Base-by-base conservation (phyloP, 805 yeast genomes). In the Cyberlindnera subsufficiens region DNA sequence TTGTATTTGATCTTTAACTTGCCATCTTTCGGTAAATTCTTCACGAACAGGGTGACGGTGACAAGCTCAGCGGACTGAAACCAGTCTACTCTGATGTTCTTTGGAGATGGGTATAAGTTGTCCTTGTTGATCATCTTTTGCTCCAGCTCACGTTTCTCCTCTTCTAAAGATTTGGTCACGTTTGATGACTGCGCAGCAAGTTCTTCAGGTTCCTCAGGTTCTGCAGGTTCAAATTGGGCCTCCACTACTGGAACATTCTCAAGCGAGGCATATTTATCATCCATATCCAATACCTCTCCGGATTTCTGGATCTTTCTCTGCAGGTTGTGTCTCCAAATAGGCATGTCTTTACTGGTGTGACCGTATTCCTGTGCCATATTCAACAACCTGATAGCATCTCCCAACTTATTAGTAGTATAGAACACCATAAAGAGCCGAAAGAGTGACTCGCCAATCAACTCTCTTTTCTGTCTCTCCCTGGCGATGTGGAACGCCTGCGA, bases 11-110 rank as follows among this genome's bases (percentile, higher is more conserved):
- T 68, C 7, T 63, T 59, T 15, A 71, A 54, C 3, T 70, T 60
- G 0, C 66, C 61, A 5, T 75, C 78, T 36, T 69, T 57, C 8
- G 82, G 80, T 15, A 87, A 74, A 33, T 74, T 74, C 47, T 83
- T 80, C 38, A 86, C 78, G 55, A 82, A 91, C 6, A 91, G 64
- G 2, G 91, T 78, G 25, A 90, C 67, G 1, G 81, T 79, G 13
- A 89, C 76, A 3, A 60, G 58, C 1, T 65, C 65, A 9, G 65
- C 54, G 14, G 80, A 71, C 60, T 93, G 96, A 64, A 80, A 91
- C 80, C 84, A 85, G 50, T 85, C 90, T n/a, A 66, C 63, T 53
- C 72, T 72, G 32, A 72, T 60, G 50, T 60, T 57, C 49, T 68
- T 54, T 45, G 55, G 37, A 3, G 19, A 40, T 35, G 60, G 59